Percentiles rank a stretch among this genome's conserved stretches.
Conservation (phyloP, 129 eudicot species). For the Tagetes patula region DNA sequence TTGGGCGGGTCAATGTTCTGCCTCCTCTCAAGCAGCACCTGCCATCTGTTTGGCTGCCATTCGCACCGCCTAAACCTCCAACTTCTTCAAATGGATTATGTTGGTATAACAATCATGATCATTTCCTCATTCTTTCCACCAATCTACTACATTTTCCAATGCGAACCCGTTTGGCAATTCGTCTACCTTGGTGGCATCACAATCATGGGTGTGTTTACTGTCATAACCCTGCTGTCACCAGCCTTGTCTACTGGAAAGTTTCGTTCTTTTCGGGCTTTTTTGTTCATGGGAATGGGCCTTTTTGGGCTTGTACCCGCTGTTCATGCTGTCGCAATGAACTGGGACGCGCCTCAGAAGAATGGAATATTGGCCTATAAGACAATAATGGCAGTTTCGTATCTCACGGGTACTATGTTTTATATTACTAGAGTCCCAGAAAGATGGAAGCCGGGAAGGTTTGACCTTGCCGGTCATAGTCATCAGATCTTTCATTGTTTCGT, state of each 20-base stretch:
- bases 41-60: slow-evolving; percentile 88
- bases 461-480: slow-evolving; percentile 82
- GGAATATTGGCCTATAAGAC: slow-evolving; percentile 60
- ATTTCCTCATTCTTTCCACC: slow-evolving; percentile 80
- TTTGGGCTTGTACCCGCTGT: slow-evolving; percentile 70
- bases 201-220: slow-evolving; percentile 57
- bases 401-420: slow-evolving; percentile 66
- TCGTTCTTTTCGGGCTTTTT: slow-evolving; percentile 56
- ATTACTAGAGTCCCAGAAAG: slow-evolving; percentile 74
- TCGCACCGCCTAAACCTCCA: slow-evolving; percentile 53
- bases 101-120: slow-evolving; percentile 75
- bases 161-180: slow-evolving; percentile 73
- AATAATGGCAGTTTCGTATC: slow-evolving; percentile 65
- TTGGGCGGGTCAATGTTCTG: slow-evolving; percentile 81
- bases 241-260: slow-evolving; percentile 57
- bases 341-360: slow-evolving; percentile 66
- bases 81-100: slow-evolving; percentile 68
- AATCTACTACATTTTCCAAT: slow-evolving; percentile 40
- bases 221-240: slow-evolving; percentile 62
- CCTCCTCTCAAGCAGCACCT: slow-evolving; percentile 77
- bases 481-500: slow-evolving; percentile 83
- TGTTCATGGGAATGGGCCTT: slow-evolving; percentile 76
- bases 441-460: slow-evolving; percentile 83
- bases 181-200: slow-evolving; percentile 67
- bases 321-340: slow-evolving; percentile 59